phyloP scores from a whole-genome alignment of 345 rosid genomes.

The Salix exigua region DNA sequence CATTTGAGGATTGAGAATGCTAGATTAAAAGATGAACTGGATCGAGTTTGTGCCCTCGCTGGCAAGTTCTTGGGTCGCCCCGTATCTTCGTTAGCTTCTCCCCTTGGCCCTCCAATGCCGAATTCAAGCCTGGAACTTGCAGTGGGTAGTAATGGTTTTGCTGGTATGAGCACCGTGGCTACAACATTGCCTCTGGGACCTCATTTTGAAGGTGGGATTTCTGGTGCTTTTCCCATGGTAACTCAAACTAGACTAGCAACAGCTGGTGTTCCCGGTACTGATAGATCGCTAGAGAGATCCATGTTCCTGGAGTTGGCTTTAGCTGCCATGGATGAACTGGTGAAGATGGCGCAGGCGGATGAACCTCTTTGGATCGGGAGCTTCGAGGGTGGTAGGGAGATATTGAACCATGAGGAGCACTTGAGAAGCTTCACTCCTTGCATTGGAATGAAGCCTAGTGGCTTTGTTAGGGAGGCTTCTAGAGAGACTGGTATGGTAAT shows the following conservation, averaged over 20 bases:
- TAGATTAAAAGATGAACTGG: conserved; percentile 77
- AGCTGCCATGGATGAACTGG: conserved; percentile 81
- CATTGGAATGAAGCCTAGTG: conserved; percentile 61
- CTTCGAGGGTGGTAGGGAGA: conserved; percentile 56
- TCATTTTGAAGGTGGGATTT: conserved; percentile 52
- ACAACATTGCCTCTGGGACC: conserved; percentile 47
- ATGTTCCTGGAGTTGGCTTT: conserved; percentile 77
- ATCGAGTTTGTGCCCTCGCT: conserved; percentile 78
- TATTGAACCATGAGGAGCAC: conserved; percentile 70
- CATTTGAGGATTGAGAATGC: conserved; percentile 84
- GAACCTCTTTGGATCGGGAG: conserved; percentile 74
- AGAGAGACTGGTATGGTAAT: conserved; percentile 78
- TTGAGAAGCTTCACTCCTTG: conserved; percentile 53
- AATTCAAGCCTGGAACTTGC: conserved; percentile 78
- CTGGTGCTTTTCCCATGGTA: conserved; percentile 31
- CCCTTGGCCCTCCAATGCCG: conserved; percentile 48
- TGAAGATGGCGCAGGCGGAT: conserved; percentile 73
- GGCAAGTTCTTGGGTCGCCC: conserved; percentile 92
- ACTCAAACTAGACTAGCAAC: conserved; percentile 35
- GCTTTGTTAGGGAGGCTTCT: conserved; percentile 80
- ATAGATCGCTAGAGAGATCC: conserved; percentile 59
- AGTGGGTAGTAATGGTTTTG: conserved; percentile 63
- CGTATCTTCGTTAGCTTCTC: conserved; percentile 36
- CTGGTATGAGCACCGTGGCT: conserved; percentile 34
- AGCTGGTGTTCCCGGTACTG: conserved; percentile 35